Conservation (phyloP, 148 eudicot species). For the Silene uniflora region DNA sequence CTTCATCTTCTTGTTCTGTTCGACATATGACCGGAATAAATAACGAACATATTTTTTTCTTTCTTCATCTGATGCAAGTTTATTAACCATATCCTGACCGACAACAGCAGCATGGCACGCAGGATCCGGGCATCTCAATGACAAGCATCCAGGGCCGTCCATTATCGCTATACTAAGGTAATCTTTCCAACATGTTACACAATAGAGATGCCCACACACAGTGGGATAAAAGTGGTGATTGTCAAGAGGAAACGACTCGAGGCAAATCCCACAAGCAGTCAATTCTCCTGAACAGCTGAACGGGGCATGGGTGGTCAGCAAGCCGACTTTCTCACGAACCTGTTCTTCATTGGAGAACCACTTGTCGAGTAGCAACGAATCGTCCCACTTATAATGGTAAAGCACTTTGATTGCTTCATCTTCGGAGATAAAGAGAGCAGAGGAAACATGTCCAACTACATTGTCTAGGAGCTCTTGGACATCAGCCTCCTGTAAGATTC, state of each 20-base stretch:
- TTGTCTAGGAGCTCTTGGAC: constrained; percentile 44
- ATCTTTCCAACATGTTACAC: constrained; percentile 59
- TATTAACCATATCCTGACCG: constrained; percentile 47
- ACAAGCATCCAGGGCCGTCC: constrained; percentile 18
- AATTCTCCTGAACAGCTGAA: background rate
- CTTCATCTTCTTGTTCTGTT: constrained; percentile 59
- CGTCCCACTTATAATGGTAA: constrained; percentile 60
- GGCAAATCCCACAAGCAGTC: constrained; percentile 57
- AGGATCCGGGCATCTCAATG: constrained; percentile 63
- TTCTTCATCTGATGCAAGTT: constrained; percentile 40
- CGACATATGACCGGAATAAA: constrained; percentile 53
- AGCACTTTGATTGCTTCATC: constrained; percentile 53
- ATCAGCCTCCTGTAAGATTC: constrained; percentile 16
- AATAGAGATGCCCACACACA: constrained; percentile 64
- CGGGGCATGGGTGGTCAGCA: background rate
- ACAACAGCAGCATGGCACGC: constrained; percentile 50
- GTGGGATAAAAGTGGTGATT: constrained; percentile 30
- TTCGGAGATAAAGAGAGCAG: constrained; percentile 47
- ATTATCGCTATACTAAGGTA: constrained; percentile 18
- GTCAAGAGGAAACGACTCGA: constrained; percentile 44
- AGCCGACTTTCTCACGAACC: constrained; percentile 46
- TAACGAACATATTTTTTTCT: constrained; percentile 46
- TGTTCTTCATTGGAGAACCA: constrained; percentile 63
- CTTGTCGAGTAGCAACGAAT: constrained; percentile 44
- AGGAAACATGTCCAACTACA: constrained; percentile 37